Base-by-base conservation (phyloP, 129 eudicot species). In the Escallonia herrerae region DNA sequence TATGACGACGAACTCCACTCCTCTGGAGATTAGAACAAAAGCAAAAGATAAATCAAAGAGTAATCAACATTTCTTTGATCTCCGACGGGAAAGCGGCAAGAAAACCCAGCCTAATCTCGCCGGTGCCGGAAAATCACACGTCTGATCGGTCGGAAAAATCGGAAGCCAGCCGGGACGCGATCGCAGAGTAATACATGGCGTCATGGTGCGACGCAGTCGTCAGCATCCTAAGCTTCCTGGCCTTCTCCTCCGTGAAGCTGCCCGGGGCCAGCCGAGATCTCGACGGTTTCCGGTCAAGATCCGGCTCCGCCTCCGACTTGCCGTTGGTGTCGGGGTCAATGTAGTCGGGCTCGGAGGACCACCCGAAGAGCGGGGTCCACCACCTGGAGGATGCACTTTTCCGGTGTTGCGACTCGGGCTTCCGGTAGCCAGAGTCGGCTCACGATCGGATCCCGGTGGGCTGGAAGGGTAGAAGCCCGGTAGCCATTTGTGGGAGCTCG, bases 161-260 rank as follows among this genome's bases (percentile, higher is more conserved):
- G 3, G 95, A 81, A 44, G 97, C 97, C 11, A 90, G 81, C 15
- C 95, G 77, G 57, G 97, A 79, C 41, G 97, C 95, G 48, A 90
- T 90, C 56, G 91, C 95, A 7, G 97, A 90, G 68, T 90, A 95
- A 62, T 90, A 90, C 97, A 90, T 90, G 72, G 67, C 80, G 43
- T 83, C 97, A 15, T 90, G 97, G 71, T 52, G 73, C 80, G 86
- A 64, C 70, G 71, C 66, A 12, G 40, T 56, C 13, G 89, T 81
- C 97, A 86, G 83, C 74, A 60, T 63, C 64, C 94, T 66, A 3
- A 89, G 81, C 80, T 79, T 86, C 83, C 58, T 76, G 43, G 96
- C 96, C 71, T 89, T 89, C 64, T 89, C 90, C 53, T 82, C 96
- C 5, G 94, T 89, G 56, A 89, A 85, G 0, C 72, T 67, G 7